Evolutionary conservation across 176 grass and related monocot species (phyloP), one percentile per base, ranked within the genome.

Genomic region (Carex kokanica): DNA sequence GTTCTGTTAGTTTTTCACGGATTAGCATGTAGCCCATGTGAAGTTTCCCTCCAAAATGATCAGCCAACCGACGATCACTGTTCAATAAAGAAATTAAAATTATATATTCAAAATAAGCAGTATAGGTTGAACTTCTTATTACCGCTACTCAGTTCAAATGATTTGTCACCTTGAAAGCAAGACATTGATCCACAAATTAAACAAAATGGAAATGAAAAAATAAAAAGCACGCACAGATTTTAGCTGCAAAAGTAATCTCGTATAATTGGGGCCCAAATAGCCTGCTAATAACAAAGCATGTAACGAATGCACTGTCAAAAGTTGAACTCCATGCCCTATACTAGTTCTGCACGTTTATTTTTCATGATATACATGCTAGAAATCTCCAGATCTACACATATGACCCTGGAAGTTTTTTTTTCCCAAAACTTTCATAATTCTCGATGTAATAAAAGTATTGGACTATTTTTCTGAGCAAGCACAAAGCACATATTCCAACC

Each of bases 21-120:
- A 95, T 89, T 67, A 94, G 96, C 89, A 95, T 93, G 75, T 93
- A 99, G 25, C 96, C 96, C 68, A 99, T 86, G 70, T 99, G 96
- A 87, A 95, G 96, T 84, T 99, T 95, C 25, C 96, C 96, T 84
- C 96, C 96, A 90, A 99, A 99, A 92, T 99, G 96, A 93, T 99
- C 93, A 82, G 96, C 93, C 83, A 99, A 66, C 47, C 96, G 96
- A 32, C 93, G 93, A 75, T 99, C 93, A 95, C 96, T 95, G 84
- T 88, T 83, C 64, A 78, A 27, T 24, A 84, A 55, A 49, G 74
- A 27, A 84, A 41, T 25, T 27, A 49, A 38, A 41, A 74, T 74
- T 74, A 74, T 56, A 34, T 32, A 53, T 79, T 64, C 64, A 80
- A 18, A 67, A 79, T 73, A 91, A 85, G 79, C 61, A 25, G 71